Base-by-base conservation (phyloP, 139 green algal species). In the Coccomyxa sp. region DNA sequence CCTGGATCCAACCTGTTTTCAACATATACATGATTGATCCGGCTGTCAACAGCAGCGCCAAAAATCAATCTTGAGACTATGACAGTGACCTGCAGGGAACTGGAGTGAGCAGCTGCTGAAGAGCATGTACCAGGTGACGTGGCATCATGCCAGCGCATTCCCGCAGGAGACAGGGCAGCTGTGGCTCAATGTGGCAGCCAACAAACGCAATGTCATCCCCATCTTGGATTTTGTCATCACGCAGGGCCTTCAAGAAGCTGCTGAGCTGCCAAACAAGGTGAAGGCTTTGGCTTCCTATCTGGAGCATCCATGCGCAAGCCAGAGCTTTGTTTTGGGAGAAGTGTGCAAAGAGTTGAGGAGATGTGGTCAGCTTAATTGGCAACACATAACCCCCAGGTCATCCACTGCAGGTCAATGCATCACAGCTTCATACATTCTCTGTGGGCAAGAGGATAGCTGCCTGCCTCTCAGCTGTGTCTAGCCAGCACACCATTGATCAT, bases 401-500 rank as follows among this genome's bases (percentile, higher is more conserved):
- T n/a, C n/a, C n/a, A n/a, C n/a, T n/a, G n/a, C n/a, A n/a, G n/a
- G n/a, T n/a, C n/a, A n/a, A n/a, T n/a, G n/a, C n/a, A n/a, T n/a
- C n/a, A n/a, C n/a, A n/a, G n/a, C n/a, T n/a, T n/a, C n/a, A n/a
- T n/a, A n/a, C n/a, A n/a, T 89, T 95, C 33, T 75, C 38, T 0
- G 92, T 95, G 27, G 84, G 82, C 40, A 95, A 97, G 86, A 89
- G 93, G 68, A 91, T 95, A 55, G 86, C 82, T 34, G 80, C 98
- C 10, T 98, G 93, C 78, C 83, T 98, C 12, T 92, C 95, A 24
- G 88, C 93, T 38, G 85, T 89, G 10, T 85, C 85, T 7, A 80
- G 94, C 12, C 89, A 94, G 79, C 87, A 94, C 73, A 95, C 92
- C 10, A 93, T 98, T 7, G 95, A 97, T 55, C 89, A 95, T 58